These are phyloP conservation scores for Sugiyamaella paludigena DNA, from an alignment of 1,139 yeast genomes.

Conservation along the genomic window DNA sequence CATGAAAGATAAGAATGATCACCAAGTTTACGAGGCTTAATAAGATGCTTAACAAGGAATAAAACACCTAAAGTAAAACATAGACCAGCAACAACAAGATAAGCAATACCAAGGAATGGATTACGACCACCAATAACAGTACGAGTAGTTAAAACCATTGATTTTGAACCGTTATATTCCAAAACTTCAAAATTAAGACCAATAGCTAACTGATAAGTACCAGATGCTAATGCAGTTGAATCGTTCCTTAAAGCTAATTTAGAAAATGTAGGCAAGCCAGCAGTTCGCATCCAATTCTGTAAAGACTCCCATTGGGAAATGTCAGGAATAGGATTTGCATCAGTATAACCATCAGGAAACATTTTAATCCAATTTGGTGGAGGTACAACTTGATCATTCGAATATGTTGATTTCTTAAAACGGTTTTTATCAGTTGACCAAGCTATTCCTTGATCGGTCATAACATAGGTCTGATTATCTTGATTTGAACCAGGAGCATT, in stretches of 20 bases:
- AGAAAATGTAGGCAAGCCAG: constrained; percentile 83
- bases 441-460: constrained; percentile 74
- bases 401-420: constrained; percentile 75
- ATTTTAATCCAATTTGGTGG: constrained; percentile 90
- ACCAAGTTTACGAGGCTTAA: constrained; percentile 72
- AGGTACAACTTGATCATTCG: constrained; percentile 72
- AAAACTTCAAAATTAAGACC: constrained; percentile 89
- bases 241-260: constrained; percentile 82
- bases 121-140: constrained; percentile 91
- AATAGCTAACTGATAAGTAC: constrained; percentile 67
- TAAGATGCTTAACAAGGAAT: constrained; percentile 57
- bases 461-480: constrained; percentile 47
- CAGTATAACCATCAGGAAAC: constrained; percentile 89
- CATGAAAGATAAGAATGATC: constrained; percentile 71
- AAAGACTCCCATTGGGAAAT: constrained; percentile 73
- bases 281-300: constrained; percentile 97
- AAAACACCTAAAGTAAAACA: constrained; percentile 61
- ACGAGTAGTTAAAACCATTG: constrained; percentile 74
- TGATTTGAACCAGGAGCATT: constrained; percentile 41
- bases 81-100: constrained; percentile 93
- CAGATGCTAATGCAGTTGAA: constrained; percentile 54
- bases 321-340: constrained; percentile 75
- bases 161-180: constrained; percentile 79
- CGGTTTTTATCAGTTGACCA: constrained; percentile 81
- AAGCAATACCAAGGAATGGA: constrained; percentile 78